phyloP scores from a whole-genome alignment of 495 filamentous ascomycete genomes.

The Daldinia bambusicola region DNA sequence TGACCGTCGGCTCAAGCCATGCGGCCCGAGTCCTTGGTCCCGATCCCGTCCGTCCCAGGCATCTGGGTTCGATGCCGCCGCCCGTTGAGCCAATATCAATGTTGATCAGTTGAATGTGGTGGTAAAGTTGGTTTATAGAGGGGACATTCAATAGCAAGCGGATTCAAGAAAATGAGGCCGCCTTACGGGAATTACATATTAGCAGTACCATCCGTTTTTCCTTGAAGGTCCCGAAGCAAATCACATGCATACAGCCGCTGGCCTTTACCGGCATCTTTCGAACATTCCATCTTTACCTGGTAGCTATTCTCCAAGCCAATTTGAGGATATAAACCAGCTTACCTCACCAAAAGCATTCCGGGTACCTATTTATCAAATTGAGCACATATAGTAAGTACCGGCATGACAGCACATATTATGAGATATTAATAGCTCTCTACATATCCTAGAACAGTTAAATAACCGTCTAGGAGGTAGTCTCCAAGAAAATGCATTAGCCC shows the following conservation, averaged over 20 bases:
- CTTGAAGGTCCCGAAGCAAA: neutral
- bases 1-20: slow-evolving; percentile 37
- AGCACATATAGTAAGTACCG: neutral
- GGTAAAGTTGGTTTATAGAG: slow-evolving; percentile 10
- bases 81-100: slow-evolving; percentile 19
- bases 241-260: neutral
- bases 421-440: neutral
- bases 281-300: neutral
- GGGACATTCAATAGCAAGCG: neutral
- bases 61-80: slow-evolving; percentile 33
- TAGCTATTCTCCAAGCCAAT: neutral
- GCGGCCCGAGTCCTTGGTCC: slow-evolving; percentile 40
- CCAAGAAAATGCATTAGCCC: neutral
- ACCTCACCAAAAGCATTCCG: neutral
- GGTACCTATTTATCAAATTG: neutral
- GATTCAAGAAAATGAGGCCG: neutral
- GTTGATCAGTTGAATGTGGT: slow-evolving; percentile 23
- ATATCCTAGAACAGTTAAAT: neutral
- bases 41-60: slow-evolving; percentile 37
- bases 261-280: neutral
- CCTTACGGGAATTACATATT: slow-evolving; percentile 1
- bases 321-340: neutral
- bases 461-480: neutral
- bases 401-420: neutral
- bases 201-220: slow-evolving; percentile 4